Evolutionary conservation across 306 rosid species (phyloP), one percentile per base, ranked within the genome.

Genomic region (Dalbergia cultrata): DNA sequence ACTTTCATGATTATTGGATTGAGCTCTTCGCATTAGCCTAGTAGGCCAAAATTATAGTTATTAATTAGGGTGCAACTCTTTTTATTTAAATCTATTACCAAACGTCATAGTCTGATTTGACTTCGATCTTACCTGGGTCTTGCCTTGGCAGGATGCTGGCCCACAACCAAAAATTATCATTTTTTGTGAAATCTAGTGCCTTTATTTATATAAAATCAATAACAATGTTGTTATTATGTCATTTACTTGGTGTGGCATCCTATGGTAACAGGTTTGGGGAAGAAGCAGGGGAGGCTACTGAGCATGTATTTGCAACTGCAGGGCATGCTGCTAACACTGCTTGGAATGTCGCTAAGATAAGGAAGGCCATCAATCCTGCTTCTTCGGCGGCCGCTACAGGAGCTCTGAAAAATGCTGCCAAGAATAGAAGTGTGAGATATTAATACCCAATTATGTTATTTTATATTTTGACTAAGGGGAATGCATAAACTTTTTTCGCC

Each of bases 361-460:
- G 97, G 58, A 95, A 89, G 69, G 94, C 97, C 62, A 72, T 93
- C 13, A 95, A 90, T 86, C 99, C 99, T 53, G 95, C 97, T 7
- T 88, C 98, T 50, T 69, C 91, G 47, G 90, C 83, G 67, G 34
- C 87, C 26, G 67, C 83, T 9, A 88, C 50, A n/a, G 75, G 95
- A 74, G 88, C 89, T 5, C 71, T 91, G 10, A 90, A 62, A 81
- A 95, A 76, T 81, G 86, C 92, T 68, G 85, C 79, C 13, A 93
- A 83, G 69, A 59, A 17, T 31, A 59, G 16, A 22, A 75, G 0
- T 53, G 12, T 5, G 56, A 74, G 64, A 56, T 70, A 71, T 50
- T 80, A 82, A 73, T 34, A 67, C 37, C 50, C 52, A 66, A 31
- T 5, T 56, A 76, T 49, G 43, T 34, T 81, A n/a, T 14, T 69